Evolutionary conservation across 495 filamentous ascomycete species (phyloP).

Genomic region (Aspergillus bridgeri): DNA sequence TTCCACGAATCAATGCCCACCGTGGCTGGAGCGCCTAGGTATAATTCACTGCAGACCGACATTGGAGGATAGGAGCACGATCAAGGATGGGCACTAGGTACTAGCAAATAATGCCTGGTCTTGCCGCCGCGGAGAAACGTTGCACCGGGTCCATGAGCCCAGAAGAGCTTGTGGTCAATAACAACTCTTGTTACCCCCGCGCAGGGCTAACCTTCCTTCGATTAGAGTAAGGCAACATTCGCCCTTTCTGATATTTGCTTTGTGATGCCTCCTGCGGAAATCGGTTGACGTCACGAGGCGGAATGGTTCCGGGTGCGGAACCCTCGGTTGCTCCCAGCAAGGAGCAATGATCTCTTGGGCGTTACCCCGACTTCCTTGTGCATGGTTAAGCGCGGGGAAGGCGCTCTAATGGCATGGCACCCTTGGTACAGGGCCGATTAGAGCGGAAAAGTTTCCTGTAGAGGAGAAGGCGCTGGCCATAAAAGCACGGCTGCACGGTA

Average conservation of each 20-base stretch:
- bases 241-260: no score
- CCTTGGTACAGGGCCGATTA: neutral
- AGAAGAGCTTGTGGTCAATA: no score
- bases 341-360: no score
- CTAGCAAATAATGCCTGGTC: no score
- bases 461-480: neutral
- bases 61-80: no score
- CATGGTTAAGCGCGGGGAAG: conserved; percentile 18
- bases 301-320: conserved; percentile 22
- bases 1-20: neutral
- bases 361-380: neutral
- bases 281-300: conserved; percentile 2
- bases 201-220: no score
- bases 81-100: no score
- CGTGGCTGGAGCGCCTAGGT: neutral
- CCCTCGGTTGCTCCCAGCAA: conserved; percentile 6
- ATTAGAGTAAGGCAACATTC: no score
- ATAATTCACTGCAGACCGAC: neutral
- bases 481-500: neutral
- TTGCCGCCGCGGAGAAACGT: no score
- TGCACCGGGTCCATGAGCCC: no score
- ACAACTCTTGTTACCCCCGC: no score
- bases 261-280: neutral
- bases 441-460: conserved; percentile 25
- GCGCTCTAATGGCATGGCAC: neutral